phyloP scores from a whole-genome alignment of 768 basidiomycete species.

The Naganishia vishniacii region DNA sequence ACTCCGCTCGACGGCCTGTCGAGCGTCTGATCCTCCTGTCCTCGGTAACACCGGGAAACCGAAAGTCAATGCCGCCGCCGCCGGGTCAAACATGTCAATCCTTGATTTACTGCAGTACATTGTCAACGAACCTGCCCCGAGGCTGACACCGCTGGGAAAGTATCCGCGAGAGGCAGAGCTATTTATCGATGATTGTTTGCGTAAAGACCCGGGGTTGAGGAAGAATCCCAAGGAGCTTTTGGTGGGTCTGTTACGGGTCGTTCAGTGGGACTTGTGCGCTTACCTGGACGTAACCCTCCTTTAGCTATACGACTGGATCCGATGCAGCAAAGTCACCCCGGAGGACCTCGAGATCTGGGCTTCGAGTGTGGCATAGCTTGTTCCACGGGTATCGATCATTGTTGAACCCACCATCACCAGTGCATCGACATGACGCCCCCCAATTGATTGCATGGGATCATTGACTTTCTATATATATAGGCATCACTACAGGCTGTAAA shows the following conservation, averaged over 20 bases:
- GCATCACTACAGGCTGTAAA: no score
- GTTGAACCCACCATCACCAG: no score
- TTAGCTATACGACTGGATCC: constrained; percentile 15
- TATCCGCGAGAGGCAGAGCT: constrained; percentile 69
- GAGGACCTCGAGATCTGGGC: constrained; percentile 9
- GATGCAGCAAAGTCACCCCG: constrained; percentile 9
- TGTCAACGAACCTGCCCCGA: constrained; percentile 95
- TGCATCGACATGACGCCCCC: no score
- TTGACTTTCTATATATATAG: no score
- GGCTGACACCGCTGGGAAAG: constrained; percentile 55
- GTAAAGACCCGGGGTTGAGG: constrained; percentile 79
- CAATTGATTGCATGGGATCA: no score
- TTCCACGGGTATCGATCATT: no score
- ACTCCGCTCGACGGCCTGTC: not conserved
- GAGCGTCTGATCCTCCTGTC: no score
- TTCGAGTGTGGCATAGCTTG: not conserved
- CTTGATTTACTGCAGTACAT: constrained; percentile 94
- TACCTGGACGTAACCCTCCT: not conserved
- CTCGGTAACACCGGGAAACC: not conserved
- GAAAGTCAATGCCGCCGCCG: constrained; percentile 83
- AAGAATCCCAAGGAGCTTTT: constrained; percentile 78
- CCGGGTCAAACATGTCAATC: constrained; percentile 97
- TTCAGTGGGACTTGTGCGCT: not conserved
- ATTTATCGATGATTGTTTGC: constrained; percentile 82
- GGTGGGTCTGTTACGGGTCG: constrained; percentile 38